These are phyloP conservation scores for Ustilago hordei DNA, from an alignment of 1,284 basidiomycete genomes.

Conservation along the genomic window DNA sequence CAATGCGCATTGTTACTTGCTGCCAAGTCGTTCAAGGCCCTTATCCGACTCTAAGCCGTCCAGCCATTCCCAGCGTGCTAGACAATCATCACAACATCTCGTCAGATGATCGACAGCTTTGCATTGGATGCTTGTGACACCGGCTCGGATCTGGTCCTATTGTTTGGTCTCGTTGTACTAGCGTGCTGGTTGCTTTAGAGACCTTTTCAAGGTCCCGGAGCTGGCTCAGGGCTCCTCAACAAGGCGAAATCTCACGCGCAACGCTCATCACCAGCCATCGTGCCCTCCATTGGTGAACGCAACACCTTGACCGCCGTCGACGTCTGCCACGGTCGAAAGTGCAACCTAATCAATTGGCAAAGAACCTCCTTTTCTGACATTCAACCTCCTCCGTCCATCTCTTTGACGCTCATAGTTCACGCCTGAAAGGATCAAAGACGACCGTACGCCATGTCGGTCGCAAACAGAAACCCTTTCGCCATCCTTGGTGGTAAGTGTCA, in stretches of 20 bases:
- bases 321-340: neutral
- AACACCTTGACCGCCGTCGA: neutral
- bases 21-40: neutral
- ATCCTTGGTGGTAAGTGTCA: conserved; percentile 65
- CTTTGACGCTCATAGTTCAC: conserved; percentile 30
- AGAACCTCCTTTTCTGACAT: conserved; percentile 21
- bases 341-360: neutral
- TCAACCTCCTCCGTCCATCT: neutral
- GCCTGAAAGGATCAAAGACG: conserved; percentile 53
- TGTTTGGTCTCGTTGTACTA: no score
- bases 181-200: neutral
- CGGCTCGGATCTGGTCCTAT: no score
- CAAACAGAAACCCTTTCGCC: conserved; percentile 68
- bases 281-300: neutral
- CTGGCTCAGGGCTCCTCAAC: neutral
- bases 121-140: neutral
- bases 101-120: neutral
- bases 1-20: neutral
- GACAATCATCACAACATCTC: neutral
- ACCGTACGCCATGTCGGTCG: conserved; percentile 68
- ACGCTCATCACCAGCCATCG: neutral
- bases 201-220: neutral
- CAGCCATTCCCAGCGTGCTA: neutral
- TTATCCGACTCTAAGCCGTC: neutral
- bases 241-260: neutral